Conservation (phyloP, 352 stramenopile species). For the Phytophthora hybrid region DNA sequence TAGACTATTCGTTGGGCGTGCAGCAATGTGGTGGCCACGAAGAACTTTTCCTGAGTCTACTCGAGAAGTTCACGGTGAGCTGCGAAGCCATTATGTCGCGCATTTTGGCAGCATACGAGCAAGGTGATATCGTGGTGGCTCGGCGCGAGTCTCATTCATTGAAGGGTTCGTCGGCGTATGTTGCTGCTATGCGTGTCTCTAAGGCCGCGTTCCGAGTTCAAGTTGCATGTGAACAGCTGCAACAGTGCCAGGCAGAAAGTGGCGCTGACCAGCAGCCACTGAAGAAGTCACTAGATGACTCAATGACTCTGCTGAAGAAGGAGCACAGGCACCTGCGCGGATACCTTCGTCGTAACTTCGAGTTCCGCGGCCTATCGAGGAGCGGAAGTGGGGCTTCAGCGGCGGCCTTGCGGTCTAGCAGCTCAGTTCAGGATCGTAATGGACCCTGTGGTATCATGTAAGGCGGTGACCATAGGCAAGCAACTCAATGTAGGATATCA, state of each 20-base stretch:
- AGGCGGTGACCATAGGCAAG: background rate
- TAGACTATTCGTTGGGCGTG: conserved; percentile 82
- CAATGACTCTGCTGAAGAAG: conserved; percentile 55
- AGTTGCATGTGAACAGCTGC: conserved; percentile 71
- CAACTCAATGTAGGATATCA: conserved; percentile 37
- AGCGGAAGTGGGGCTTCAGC: conserved; percentile 32
- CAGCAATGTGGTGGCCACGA: conserved; percentile 82
- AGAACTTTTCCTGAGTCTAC: conserved; percentile 80
- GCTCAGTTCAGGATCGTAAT: conserved; percentile 31
- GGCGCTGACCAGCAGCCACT: conserved; percentile 34
- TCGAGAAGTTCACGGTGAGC: conserved; percentile 79
- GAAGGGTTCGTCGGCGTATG: conserved; percentile 85
- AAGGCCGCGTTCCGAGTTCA: conserved; percentile 85
- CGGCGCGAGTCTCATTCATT: conserved; percentile 81
- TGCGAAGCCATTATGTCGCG: conserved; percentile 68
- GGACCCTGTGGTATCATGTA: conserved; percentile 49
- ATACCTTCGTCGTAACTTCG: conserved; percentile 86
- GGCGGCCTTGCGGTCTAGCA: conserved; percentile 13
- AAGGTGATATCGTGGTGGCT: conserved; percentile 57
- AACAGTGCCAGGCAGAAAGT: conserved; percentile 48
- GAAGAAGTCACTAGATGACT: conserved; percentile 40
- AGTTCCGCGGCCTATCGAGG: conserved; percentile 53
- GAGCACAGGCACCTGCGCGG: conserved; percentile 72
- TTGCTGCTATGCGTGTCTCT: conserved; percentile 78
- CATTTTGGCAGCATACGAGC: conserved; percentile 57